Conservation (phyloP, 805 yeast genomes). For the Monosporozyma servazzii region DNA sequence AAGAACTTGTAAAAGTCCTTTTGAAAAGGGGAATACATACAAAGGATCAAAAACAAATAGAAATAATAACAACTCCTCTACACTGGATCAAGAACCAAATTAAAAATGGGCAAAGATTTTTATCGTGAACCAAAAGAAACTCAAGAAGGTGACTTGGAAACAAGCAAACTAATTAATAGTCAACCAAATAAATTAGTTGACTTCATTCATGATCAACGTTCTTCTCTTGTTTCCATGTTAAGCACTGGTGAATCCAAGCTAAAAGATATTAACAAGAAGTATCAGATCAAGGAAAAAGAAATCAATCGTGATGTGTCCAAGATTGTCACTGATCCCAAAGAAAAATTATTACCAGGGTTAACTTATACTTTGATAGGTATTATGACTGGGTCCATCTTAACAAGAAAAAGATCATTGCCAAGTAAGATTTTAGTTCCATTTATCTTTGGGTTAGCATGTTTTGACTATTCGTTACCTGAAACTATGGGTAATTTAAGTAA, state of each 20-base stretch:
- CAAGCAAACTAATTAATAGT: not conserved
- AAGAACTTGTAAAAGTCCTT: not conserved
- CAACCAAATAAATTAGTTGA: constrained; percentile 15
- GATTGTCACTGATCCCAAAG: constrained; percentile 44
- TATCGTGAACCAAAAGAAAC: constrained; percentile 6
- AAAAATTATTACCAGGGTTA: constrained; percentile 49
- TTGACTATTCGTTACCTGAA: constrained; percentile 47
- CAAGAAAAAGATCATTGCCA: constrained; percentile 44
- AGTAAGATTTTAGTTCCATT: constrained; percentile 43
- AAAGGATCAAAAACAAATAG: not conserved
- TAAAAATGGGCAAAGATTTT: constrained; percentile 5
- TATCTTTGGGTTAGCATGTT: constrained; percentile 42
- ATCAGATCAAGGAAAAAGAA: constrained; percentile 41
- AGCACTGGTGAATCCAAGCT: constrained; percentile 14
- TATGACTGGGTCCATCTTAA: constrained; percentile 49
- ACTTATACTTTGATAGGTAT: constrained; percentile 47
- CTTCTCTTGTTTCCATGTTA: constrained; percentile 5
- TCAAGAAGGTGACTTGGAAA: not conserved
- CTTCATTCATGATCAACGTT: constrained; percentile 13
- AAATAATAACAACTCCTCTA: not conserved
- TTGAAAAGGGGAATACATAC: not conserved
- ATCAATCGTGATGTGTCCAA: constrained; percentile 43
- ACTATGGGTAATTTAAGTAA: constrained; percentile 43
- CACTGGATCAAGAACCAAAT: not conserved
- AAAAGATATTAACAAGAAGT: constrained; percentile 36